A percentile compares a stretch with the other conserved stretches of the same genome.
These are phyloP conservation scores for Saccharomycopsis phalli DNA, from an alignment of 1,139 yeast species.

Conservation along the genomic window DNA sequence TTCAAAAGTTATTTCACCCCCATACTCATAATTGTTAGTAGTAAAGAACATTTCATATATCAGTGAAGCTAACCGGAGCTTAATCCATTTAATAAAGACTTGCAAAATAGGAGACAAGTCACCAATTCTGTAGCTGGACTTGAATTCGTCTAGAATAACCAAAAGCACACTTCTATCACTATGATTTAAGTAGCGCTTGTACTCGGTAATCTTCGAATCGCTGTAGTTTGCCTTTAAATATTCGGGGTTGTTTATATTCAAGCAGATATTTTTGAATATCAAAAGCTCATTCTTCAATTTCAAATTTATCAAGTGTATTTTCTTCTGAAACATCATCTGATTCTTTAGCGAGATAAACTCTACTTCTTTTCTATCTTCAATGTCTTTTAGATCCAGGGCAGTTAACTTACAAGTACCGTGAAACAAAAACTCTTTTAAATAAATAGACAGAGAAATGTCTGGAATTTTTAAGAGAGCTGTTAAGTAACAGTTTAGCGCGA, in stretches of 20 bases:
- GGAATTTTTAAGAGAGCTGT: constrained; percentile 8
- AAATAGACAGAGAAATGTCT: constrained; percentile 6
- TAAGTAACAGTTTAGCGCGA: constrained; percentile 13
- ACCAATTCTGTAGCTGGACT: constrained; percentile 1
- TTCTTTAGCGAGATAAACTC: constrained; percentile 10
- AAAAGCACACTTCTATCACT: constrained; percentile 5
- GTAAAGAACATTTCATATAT: constrained; percentile 19
- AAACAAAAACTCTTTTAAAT: constrained; percentile 15
- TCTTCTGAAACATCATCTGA: constrained; percentile 17
- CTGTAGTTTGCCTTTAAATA: constrained; percentile 10
- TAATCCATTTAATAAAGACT: constrained; percentile 16
- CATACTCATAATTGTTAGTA: constrained; percentile 1
- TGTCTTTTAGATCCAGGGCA: constrained; percentile 10
- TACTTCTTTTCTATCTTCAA: constrained; percentile 9
- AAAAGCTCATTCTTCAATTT: constrained; percentile 16
- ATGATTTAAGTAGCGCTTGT: constrained; percentile 9
- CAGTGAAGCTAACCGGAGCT: constrained; percentile 14
- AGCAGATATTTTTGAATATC: constrained; percentile 14
- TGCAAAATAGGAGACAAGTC: constrained; percentile 16
- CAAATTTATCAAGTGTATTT: constrained; percentile 14
- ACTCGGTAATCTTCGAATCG: constrained; percentile 8
- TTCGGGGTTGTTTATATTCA: constrained; percentile 7
- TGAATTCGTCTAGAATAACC: constrained; percentile 13
- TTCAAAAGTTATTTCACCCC: constrained; percentile 10
- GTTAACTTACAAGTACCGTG: constrained; percentile 2